Base-by-base conservation (phyloP, 352 stramenopile genomes). In the Phytophthora pisi region DNA sequence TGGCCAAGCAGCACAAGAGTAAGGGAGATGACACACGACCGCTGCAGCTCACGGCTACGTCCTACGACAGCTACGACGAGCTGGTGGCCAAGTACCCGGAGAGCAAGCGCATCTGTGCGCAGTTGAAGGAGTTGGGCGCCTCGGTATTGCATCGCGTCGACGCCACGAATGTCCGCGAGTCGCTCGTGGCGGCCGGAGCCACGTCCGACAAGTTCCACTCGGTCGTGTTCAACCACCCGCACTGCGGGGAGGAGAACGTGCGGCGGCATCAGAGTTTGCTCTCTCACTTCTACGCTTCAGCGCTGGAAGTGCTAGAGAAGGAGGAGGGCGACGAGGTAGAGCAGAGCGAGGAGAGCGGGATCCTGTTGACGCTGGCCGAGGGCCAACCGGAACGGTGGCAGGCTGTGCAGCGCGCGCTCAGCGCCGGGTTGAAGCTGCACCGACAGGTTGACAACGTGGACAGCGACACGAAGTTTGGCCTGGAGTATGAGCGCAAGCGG, bases 221-320 rank as follows among this genome's bases (percentile, higher is more conserved):
- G 54, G 83, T 98, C 13, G 81, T 98, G n/a, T 98, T 98, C 74
- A 95, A 98, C 70, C 95, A 98, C 72, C 95, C 95, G 13, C 95
- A 98, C 71, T 90, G 94, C 57, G 95, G 92, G 6, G 91, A 90
- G 40, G 95, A 98, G 78, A 93, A 97, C 73, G 81, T 95, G 18
- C 57, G 61, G 54, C 80, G 89, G 5, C 95, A 98, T 79, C 84
- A 82, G 54, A 86, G 85, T 57, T 91, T 98, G 63, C 68, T 98
- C 16, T 92, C 82, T 45, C 95, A 98, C 68, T 96, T 98, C 46
- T 98, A 95, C 67, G 66, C 86, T 54, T 90, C 91, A 6, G 83
- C 82, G 6, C 46, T 81, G 24, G 64, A 79, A 8, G 63, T 94
- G 8, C 57, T 92, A 26, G 42, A 58, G n/a, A 8, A 62, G 6